phyloP scores from a whole-genome alignment of 352 stramenopile species.

The Pythium biforme region DNA sequence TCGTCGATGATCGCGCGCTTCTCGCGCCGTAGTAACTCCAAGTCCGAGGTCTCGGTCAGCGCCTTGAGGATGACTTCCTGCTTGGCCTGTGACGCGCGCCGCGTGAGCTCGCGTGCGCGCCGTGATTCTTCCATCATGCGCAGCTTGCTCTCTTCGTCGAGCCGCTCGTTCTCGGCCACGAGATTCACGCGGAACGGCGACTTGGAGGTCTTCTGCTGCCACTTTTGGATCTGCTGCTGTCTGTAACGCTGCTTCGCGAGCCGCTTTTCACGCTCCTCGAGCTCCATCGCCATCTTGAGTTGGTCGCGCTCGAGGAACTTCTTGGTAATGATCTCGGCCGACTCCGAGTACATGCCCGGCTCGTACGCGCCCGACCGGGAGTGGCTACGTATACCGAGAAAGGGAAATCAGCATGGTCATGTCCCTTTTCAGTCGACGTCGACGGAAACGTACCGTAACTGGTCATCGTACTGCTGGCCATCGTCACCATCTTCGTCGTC shows the following conservation, averaged over 20 bases:
- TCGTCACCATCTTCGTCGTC: slow-evolving; percentile 12
- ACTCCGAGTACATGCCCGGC: slow-evolving; percentile 47
- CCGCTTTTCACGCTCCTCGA: slow-evolving; percentile 53
- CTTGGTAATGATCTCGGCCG: slow-evolving; percentile 76
- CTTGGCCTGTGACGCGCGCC: slow-evolving; percentile 84
- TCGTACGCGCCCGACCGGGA: slow-evolving; percentile 31
- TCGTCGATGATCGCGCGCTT: slow-evolving; percentile 95
- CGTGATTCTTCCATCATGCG: slow-evolving; percentile 72
- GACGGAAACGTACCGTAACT: background rate
- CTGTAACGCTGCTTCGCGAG: slow-evolving; percentile 64
- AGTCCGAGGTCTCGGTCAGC: slow-evolving; percentile 85
- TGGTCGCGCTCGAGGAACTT: slow-evolving; percentile 75
- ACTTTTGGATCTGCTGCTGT: slow-evolving; percentile 69
- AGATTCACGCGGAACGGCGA: slow-evolving; percentile 93
- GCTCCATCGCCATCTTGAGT: slow-evolving; percentile 55
- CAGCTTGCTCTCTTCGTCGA: slow-evolving; percentile 90
- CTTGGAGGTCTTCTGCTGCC: slow-evolving; percentile 88
- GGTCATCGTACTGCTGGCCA: background rate
- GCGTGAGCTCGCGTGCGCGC: slow-evolving; percentile 62
- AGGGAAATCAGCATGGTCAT: background rate
- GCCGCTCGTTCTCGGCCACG: slow-evolving; percentile 92
- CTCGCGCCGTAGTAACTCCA: slow-evolving; percentile 90
- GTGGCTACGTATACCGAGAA: slow-evolving; percentile 8
- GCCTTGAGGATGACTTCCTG: slow-evolving; percentile 93
- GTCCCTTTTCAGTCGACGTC: too few relatives aligned